Evolutionary conservation across 208 protist genomes (phyloP), one percentile per base, ranked within the genome.

Genomic region (Trypanosoma brucei): DNA sequence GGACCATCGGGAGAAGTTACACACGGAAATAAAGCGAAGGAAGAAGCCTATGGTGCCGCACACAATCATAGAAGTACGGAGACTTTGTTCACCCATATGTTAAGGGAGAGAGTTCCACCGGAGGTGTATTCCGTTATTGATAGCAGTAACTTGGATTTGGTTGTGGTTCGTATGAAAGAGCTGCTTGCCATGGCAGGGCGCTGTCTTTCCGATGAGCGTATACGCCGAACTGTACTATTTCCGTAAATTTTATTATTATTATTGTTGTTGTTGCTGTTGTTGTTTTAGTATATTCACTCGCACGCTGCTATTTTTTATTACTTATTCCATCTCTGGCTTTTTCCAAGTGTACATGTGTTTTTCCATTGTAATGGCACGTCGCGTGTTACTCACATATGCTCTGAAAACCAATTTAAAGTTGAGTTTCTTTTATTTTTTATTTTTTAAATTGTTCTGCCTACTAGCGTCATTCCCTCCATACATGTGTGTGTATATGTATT

Each of bases 191-290:
- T 70, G 30, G 65, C 65, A 2, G 65, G 59, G 13, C 65, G 65
- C 30, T 70, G 65, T 53, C 44, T 70, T 8, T 2, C 3, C 31
- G 61, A 64, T 64, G 51, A 64, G 30, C 65, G 37, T 14, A 70
- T 70, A 38, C 45, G 35, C 11, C 35, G 45, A 5, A 58, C 53
- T 39, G 65, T 70, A 3, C 49, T 70, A 33, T 70, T 70, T 59
- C 65, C 65, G 33, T 70, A 36, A 62, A 7, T 55, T 45, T 54
- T 45, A 55, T 39, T 55, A 11, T 68, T 69, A 38, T 44, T 55
- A 37, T 58, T 54, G 0, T 55, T 55, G 7, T 52, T 45, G 51
- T 58, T 70, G n/a, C 36, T 58, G 11, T 6, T 22, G 22, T 22
- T 22, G 22, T 22, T 22, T 22, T 22, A 22, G 22, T 22, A 22